phyloP scores from a whole-genome alignment of 2,329 filamentous ascomycete species.

The Helicocarpus griseus region DNA sequence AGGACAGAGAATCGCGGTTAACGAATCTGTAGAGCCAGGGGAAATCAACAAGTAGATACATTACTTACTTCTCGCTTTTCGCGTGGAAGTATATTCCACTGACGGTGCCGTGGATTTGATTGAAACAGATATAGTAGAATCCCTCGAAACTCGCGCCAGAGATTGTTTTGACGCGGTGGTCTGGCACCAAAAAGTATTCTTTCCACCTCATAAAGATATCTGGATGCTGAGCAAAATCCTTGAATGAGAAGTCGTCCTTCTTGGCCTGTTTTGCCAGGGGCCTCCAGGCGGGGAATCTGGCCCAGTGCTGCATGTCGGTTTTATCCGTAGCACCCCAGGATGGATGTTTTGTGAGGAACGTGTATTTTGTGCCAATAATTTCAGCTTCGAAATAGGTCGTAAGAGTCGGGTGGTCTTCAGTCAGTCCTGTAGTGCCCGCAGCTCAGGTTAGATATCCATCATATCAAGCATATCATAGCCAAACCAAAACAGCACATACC shows the following conservation, averaged over 20 bases:
- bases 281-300: slow-evolving; percentile 76
- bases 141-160: slow-evolving; percentile 94
- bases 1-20: background rate
- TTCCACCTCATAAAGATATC: slow-evolving; percentile 99
- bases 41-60: background rate
- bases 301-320: slow-evolving; percentile 88
- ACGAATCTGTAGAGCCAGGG: background rate
- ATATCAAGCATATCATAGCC: slow-evolving; percentile 3
- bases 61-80: slow-evolving; percentile 86
- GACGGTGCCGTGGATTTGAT: slow-evolving; percentile 76
- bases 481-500: slow-evolving; percentile 43
- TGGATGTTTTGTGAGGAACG: slow-evolving; percentile 81
- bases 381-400: slow-evolving; percentile 98
- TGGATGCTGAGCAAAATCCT: slow-evolving; percentile 66
- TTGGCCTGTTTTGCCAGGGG: slow-evolving; percentile 59
- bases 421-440: slow-evolving; percentile 56
- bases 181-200: slow-evolving; percentile 92
- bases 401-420: slow-evolving; percentile 90
- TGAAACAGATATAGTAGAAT: slow-evolving; percentile 99
- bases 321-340: slow-evolving; percentile 89
- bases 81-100: slow-evolving; percentile 96
- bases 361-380: slow-evolving; percentile 90
- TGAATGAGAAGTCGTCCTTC: slow-evolving; percentile 49
- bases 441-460: background rate
- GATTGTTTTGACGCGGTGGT: slow-evolving; percentile 84